These are phyloP conservation scores for Boletellus emodensis DNA, from an alignment of 768 basidiomycete genomes.

Conservation along the genomic window DNA sequence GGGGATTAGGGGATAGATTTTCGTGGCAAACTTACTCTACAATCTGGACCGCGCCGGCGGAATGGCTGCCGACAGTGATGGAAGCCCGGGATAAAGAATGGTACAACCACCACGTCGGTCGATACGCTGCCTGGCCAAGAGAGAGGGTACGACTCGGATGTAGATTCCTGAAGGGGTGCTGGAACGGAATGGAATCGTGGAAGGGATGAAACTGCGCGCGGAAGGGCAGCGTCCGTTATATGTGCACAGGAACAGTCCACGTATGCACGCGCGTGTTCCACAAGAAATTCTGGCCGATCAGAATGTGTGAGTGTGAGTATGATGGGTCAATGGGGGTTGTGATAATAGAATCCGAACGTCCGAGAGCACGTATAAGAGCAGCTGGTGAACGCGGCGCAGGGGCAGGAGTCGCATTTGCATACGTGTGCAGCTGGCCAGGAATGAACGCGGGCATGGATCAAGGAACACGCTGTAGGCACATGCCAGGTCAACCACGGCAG, in stretches of 20 bases:
- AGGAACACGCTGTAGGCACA: slow-evolving; percentile 14
- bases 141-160: background rate
- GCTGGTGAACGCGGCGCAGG: slow-evolving; percentile 16
- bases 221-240: slow-evolving; percentile 18
- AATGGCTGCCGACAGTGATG: slow-evolving; percentile 7
- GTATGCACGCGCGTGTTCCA: slow-evolving; percentile 11
- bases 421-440: slow-evolving; percentile 16
- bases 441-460: slow-evolving; percentile 7
- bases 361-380: slow-evolving; percentile 5
- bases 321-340: slow-evolving; percentile 6
- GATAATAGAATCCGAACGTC: slow-evolving; percentile 3
- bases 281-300: slow-evolving; percentile 12
- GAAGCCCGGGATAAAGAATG: background rate
- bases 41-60: slow-evolving; percentile 1
- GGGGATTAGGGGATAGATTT: slow-evolving; percentile 4
- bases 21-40: slow-evolving; percentile 11
- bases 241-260: slow-evolving; percentile 12
- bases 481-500: background rate
- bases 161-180: background rate
- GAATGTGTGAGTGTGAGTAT: background rate
- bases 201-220: slow-evolving; percentile 9
- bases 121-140: slow-evolving; percentile 3
- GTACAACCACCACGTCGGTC: slow-evolving; percentile 1
- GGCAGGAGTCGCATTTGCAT: slow-evolving; percentile 13
- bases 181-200: slow-evolving; percentile 7